Conservation (phyloP, 2,329 filamentous ascomycete species). For the Colletotrichum lindemuthianum region DNA sequence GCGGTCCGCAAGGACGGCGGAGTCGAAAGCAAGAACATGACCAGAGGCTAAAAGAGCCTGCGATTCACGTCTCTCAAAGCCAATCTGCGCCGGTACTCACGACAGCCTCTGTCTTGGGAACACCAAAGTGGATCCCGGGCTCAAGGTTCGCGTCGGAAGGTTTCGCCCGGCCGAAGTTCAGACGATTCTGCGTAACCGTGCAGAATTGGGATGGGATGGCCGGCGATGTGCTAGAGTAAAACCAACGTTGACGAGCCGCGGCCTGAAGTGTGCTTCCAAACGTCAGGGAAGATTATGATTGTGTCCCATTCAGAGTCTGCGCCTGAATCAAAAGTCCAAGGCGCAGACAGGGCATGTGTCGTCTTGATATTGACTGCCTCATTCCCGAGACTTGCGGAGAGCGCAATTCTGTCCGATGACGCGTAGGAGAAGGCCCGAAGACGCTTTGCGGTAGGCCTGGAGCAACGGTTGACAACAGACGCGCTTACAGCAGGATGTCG, state of each 20-base stretch:
- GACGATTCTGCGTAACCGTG: constrained; percentile 11
- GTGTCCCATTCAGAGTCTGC: neutral
- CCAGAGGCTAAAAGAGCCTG: too few relatives aligned
- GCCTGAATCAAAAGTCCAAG: constrained; percentile 4
- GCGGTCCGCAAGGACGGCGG: too few relatives aligned
- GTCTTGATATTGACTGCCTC: neutral
- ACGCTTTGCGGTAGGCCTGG: too few relatives aligned
- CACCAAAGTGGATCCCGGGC: neutral
- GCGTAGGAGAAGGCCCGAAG: neutral
- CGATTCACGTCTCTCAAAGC: too few relatives aligned
- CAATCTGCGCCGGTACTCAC: too few relatives aligned
- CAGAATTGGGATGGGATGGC: neutral
- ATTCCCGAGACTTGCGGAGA: neutral
- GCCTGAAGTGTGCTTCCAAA: constrained; percentile 13
- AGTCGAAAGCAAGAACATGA: too few relatives aligned
- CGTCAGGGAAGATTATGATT: constrained; percentile 1
- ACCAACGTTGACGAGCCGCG: neutral
- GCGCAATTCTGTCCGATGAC: neutral
- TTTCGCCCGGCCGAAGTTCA: constrained; percentile 8
- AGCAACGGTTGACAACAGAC: too few relatives aligned
- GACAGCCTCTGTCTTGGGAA: constrained; percentile 4
- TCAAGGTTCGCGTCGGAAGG: neutral
- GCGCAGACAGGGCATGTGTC: neutral
- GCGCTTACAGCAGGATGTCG: constrained; percentile 7
- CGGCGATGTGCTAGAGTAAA: neutral